Evolutionary conservation across 441 rosid species (phyloP), one percentile per base, ranked within the genome.

Genomic region (Oxalis stricta): DNA sequence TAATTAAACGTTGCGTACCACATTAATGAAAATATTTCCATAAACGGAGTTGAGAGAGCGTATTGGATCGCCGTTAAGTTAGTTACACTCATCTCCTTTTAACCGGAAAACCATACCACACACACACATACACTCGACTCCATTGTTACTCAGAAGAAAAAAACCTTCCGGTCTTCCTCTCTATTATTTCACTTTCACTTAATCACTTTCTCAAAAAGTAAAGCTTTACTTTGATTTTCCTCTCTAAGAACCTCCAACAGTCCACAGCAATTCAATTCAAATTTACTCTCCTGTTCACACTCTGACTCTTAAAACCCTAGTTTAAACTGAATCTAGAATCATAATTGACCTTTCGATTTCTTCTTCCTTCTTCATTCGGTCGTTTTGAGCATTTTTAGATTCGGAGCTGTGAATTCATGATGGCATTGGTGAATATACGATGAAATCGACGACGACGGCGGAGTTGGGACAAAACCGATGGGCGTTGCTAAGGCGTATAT

Each of bases 401-500:
- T 23, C 18, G 13, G 31, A 26, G 31, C 31, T 26, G 31, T 11
- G 1, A 26, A 26, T 26, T 26, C 41, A 35, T 23, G 40, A 65
- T 48, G 72, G 35, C 68, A 65, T 60, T 70, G 32, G 42, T 13
- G 68, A 59, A 41, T 53, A 45, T 54, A 68, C 31, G 53, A 70
- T 72, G 83, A 64, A 26, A 70, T 42, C 26, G 62, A 55, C 20
- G 59, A 53, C 26, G 62, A 55, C 20, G 59, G 54, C 41, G 42
- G 32, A 34, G 24, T 45, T 26, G 52, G n/a, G n/a, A n/a, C n/a
- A 51, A 21, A 31, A 12, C 37, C 38, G 35, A 80, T 80, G 88
- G 82, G 79, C 50, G 61, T 61, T 55, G 72, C 75, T 21, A 72
- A 72, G 53, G 65, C 66, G 38, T 70, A 75, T 81, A 69, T 65